Base-by-base conservation (phyloP, 371 early-diverging fungal genomes). In the Antonospora locustae region DNA sequence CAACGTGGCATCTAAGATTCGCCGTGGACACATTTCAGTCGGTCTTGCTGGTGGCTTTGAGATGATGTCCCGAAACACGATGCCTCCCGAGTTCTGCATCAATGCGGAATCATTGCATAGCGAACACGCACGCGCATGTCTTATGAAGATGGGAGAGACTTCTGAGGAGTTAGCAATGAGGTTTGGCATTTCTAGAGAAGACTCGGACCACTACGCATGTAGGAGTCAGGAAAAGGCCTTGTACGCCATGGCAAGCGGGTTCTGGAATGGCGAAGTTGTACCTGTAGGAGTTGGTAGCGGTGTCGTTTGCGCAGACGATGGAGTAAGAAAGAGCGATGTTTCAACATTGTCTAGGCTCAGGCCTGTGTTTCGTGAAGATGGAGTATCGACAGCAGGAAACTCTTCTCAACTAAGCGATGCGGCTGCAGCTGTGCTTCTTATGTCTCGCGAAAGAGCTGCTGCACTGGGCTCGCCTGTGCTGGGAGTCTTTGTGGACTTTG, bases 41-140 rank as follows among this genome's bases (percentile, higher is more conserved):
- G 94, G 94, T 71, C 87, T 94, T 65, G 88, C 87, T 36, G 93
- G 90, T 37, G 95, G 95, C 77, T 87, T 90, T 45, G 95, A 94
- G 72, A 83, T 84, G 72, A 94, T 94, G 95, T 83, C 87, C 62
- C 73, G 80, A 74, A 80, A 84, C 79, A 88, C 86, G 9, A 25
- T 52, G 0, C 20, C 44, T 11, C 6, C 23, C 11, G 30, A 39
- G 11, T 44, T 53, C 25, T 16, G 6, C 3, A 43, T 34, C 0
- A 16, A 29, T 23, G 20, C 12, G 11, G 40, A 30, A 14, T 24
- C 2, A 2, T 29, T 20, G 22, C n/a, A n/a, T 6, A 29, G 1
- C 9, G 12, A 40, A 24, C 29, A 51, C 14, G 56, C 55, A 3
- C 28, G 29, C 24, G 65, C 66, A 22, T 82, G 79, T 61, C 69